These are phyloP conservation scores for Chloranthus sessilifolius DNA, from an alignment of 164 flowering plant genomes.

Conservation along the genomic window DNA sequence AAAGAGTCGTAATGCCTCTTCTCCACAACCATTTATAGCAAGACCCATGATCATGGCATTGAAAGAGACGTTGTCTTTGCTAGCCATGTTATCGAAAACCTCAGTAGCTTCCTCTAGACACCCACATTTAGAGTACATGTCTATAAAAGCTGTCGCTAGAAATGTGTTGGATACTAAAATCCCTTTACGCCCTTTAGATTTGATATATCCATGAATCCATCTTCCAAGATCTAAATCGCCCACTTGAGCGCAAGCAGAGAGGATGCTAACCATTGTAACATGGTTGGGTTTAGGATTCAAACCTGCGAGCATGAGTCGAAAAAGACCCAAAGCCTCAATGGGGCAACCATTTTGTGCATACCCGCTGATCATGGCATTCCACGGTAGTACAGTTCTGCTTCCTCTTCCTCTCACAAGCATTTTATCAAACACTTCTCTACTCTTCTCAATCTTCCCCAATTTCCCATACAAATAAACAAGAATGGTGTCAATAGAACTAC, in stretches of 20 bases:
- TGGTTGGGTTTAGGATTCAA: constrained; percentile 43
- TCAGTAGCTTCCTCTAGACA: constrained; percentile 30
- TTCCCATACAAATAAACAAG: constrained; percentile 57
- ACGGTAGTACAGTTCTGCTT: constrained; percentile 40
- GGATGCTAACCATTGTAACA: constrained; percentile 63
- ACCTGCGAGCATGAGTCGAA: constrained; percentile 31
- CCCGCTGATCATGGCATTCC: constrained; percentile 55
- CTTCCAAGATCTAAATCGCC: constrained; percentile 57
- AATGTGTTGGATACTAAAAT: constrained; percentile 32
- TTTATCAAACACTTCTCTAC: constrained; percentile 40
- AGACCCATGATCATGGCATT: constrained; percentile 75
- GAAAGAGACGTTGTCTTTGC: constrained; percentile 46
- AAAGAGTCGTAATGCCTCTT: constrained; percentile 46
- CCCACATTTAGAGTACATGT: constrained; percentile 78
- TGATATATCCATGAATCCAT: constrained; percentile 48
- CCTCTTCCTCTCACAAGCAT: constrained; percentile 19
- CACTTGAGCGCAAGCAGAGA: constrained; percentile 65
- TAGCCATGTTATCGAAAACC: constrained; percentile 32
- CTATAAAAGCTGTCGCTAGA: constrained; percentile 57
- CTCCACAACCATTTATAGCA: constrained; percentile 51
- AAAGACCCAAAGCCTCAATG: constrained; percentile 42
- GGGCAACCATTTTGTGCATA: constrained; percentile 49
- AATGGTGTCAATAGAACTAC: constrained; percentile 23
- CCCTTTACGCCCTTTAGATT: constrained; percentile 25
- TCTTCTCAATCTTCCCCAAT: constrained; percentile 35